Evolutionary conservation across 805 yeast genomes (phyloP).

Genomic region (Starmerella gropengiesseri): DNA sequence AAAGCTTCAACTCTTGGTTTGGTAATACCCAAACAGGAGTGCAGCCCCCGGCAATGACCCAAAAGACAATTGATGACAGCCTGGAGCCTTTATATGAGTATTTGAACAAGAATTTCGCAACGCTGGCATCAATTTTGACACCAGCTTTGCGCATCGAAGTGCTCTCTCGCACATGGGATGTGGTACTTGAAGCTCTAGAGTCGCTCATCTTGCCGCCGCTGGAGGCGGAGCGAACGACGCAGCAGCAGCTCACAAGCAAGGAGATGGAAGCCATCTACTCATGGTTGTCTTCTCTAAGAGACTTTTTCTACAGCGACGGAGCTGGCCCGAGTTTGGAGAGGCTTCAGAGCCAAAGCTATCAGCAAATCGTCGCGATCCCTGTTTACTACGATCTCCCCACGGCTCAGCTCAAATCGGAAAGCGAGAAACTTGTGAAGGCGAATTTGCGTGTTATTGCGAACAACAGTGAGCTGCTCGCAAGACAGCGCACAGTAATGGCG

Average conservation of each 20-base stretch:
- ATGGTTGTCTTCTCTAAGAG: constrained; percentile 61
- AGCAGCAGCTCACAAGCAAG: constrained; percentile 39
- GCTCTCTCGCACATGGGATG: constrained; percentile 73
- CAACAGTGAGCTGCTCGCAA: constrained; percentile 38
- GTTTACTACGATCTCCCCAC: constrained; percentile 49
- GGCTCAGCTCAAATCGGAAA: constrained; percentile 42
- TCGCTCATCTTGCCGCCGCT: constrained; percentile 63
- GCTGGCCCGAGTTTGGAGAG: constrained; percentile 65
- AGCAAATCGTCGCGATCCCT: constrained; percentile 51
- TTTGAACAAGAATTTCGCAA: constrained; percentile 54
- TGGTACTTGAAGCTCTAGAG: constrained; percentile 58
- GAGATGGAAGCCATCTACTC: constrained; percentile 60
- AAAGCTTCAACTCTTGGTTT: constrained; percentile 27
- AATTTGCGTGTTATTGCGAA: constrained; percentile 39
- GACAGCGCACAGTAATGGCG: constrained; percentile 59
- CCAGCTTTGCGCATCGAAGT: constrained; percentile 47
- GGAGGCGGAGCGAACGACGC: constrained; percentile 25
- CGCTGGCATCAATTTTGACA: constrained; percentile 50
- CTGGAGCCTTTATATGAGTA: constrained; percentile 65
- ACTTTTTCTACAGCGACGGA: constrained; percentile 70
- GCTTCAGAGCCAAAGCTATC: constrained; percentile 52
- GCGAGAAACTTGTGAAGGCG: constrained; percentile 45
- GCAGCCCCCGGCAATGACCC: constrained; percentile 3
- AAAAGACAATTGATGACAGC: constrained; percentile 41
- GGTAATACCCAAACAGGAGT: constrained; percentile 17